phyloP scores from a whole-genome alignment of 2,329 filamentous ascomycete genomes.

The Domatiomyces globalis region DNA sequence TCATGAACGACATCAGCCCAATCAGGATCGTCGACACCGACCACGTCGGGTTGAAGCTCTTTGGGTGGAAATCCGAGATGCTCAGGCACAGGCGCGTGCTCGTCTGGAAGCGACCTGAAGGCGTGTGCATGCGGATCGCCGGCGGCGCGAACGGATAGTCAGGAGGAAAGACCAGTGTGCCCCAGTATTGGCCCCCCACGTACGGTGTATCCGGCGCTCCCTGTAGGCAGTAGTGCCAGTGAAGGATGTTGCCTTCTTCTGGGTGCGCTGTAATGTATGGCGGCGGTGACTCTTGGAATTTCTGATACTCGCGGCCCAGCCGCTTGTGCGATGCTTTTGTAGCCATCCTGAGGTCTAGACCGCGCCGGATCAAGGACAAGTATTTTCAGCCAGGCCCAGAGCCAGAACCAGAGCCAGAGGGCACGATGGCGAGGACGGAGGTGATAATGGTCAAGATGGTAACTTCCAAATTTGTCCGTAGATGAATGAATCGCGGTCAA shows the following conservation, averaged over 20 bases:
- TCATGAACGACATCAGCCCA: conserved; percentile 93
- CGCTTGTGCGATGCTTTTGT: conserved; percentile 60
- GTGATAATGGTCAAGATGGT: not conserved
- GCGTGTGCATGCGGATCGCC: conserved; percentile 97
- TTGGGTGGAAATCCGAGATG: conserved; percentile 95
- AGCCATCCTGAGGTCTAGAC: conserved; percentile 39
- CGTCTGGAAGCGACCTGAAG: conserved; percentile 86
- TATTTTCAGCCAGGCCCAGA: too few species aligned
- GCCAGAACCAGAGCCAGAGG: not conserved
- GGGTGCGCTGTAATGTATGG: conserved; percentile 82
- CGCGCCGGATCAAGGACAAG: too few species aligned
- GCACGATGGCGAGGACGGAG: not conserved
- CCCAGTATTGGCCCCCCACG: conserved; percentile 93
- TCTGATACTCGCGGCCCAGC: conserved; percentile 50
- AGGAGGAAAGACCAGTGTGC: conserved; percentile 82
- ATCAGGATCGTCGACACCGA: conserved; percentile 94
- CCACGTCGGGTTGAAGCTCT: conserved; percentile 97
- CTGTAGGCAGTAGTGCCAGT: conserved; percentile 70
- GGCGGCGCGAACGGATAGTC: conserved; percentile 97
- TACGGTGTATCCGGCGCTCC: conserved; percentile 90
- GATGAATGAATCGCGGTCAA: not conserved
- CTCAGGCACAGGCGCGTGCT: conserved; percentile 84
- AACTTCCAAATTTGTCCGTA: not conserved
- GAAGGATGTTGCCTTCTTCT: conserved; percentile 79
- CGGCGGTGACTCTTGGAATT: conserved; percentile 60